These are phyloP conservation scores for Trichoderma erinaceum DNA, from an alignment of 495 filamentous ascomycete species.

Conservation along the genomic window DNA sequence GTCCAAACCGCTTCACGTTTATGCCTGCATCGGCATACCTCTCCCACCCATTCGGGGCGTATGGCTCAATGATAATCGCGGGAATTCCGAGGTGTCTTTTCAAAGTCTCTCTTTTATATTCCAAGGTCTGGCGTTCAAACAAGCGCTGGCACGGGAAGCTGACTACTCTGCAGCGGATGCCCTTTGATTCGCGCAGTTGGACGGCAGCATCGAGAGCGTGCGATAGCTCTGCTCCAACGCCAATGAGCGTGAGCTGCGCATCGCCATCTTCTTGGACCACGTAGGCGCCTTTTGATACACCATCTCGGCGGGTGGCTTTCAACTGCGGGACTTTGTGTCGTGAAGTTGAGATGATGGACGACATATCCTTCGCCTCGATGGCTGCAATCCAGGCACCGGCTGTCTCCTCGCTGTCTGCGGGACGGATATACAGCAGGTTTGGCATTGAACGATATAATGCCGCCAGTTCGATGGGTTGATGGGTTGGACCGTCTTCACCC, in stretches of 20 bases:
- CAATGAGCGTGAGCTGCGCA: slow-evolving; percentile 82
- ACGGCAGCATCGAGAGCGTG: slow-evolving; percentile 87
- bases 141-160: slow-evolving; percentile 96
- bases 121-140: slow-evolving; percentile 91
- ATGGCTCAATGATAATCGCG: slow-evolving; percentile 50
- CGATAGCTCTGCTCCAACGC: slow-evolving; percentile 91
- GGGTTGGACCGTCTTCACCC: slow-evolving; percentile 95
- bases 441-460: slow-evolving; percentile 98
- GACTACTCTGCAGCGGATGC: slow-evolving; percentile 82
- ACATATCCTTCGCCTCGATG: slow-evolving; percentile 81
- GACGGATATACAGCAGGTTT: slow-evolving; percentile 99
- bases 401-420: slow-evolving; percentile 96
- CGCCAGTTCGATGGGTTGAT: slow-evolving; percentile 97
- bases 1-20: slow-evolving; percentile 40
- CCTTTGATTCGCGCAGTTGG: slow-evolving; percentile 81
- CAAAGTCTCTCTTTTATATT: slow-evolving; percentile 55
- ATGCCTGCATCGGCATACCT: slow-evolving; percentile 51
- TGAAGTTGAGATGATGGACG: slow-evolving; percentile 86
- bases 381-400: slow-evolving; percentile 95
- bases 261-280: slow-evolving; percentile 75
- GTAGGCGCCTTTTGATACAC: slow-evolving; percentile 89
- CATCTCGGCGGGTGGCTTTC: slow-evolving; percentile 80
- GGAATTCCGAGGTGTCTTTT: slow-evolving; percentile 36
- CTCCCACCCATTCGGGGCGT: slow-evolving; percentile 52
- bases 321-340: slow-evolving; percentile 98